A percentile compares a stretch with the other conserved stretches of the same genome.
phyloP scores from a whole-genome alignment of 306 rosid genomes.

The Pachyrhizus erosus region DNA sequence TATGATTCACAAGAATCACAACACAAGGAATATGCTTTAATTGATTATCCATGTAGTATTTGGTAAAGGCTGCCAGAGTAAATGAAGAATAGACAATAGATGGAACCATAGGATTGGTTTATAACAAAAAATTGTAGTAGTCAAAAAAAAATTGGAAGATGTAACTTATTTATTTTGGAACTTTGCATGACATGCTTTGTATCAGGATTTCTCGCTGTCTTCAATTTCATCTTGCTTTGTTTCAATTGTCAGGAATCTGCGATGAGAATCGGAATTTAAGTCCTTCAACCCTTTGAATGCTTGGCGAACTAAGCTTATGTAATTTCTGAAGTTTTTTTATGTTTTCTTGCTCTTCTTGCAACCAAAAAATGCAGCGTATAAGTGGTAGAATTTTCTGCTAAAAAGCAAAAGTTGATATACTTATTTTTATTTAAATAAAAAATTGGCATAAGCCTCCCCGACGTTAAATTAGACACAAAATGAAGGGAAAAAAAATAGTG shows the following conservation, averaged over 20 bases:
- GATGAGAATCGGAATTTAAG: not conserved
- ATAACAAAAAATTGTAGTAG: not conserved
- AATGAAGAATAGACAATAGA: not conserved
- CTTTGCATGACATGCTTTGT: not conserved
- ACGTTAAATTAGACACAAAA: too few species aligned
- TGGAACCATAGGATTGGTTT: slow-evolving; percentile 10
- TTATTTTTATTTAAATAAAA: not conserved
- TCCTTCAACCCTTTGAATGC: slow-evolving; percentile 10
- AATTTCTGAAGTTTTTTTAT: slow-evolving; percentile 10
- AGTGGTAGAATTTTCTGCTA: not conserved
- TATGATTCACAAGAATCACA: not conserved
- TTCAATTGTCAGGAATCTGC: slow-evolving; percentile 13
- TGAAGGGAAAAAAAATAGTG: too few species aligned
- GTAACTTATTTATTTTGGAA: slow-evolving; percentile 2
- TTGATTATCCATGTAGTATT: slow-evolving; percentile 13
- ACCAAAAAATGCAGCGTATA: not conserved
- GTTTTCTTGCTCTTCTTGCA: not conserved
- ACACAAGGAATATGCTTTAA: slow-evolving; percentile 28
- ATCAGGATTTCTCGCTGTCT: not conserved
- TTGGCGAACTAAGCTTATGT: not conserved
- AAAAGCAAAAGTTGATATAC: not conserved
- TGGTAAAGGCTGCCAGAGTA: not conserved
- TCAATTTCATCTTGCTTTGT: slow-evolving; percentile 27
- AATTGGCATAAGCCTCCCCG: too few species aligned
- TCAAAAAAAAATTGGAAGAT: not conserved